phyloP scores from a whole-genome alignment of 2,329 filamentous ascomycete species.

The Periglandula ipomoeae region DNA sequence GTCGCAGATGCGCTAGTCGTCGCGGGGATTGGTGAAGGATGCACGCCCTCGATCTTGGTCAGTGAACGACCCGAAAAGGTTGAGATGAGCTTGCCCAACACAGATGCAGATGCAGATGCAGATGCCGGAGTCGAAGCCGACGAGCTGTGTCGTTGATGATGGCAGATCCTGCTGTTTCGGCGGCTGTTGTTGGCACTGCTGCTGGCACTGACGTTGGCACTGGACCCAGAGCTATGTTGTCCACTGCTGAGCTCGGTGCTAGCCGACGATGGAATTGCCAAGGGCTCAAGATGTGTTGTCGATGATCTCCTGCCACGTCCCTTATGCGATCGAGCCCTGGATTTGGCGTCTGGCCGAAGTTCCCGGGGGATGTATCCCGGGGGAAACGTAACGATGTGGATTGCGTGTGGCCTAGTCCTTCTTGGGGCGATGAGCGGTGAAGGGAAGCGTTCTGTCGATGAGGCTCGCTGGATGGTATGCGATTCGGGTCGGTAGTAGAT shows the following conservation, averaged over 20 bases:
- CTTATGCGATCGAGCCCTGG: constrained; percentile 1
- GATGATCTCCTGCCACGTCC: constrained; percentile 1
- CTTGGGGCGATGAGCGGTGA: constrained; percentile 30
- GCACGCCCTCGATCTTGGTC: constrained; percentile 1
- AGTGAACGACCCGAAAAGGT: constrained; percentile 7
- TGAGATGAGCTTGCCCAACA: constrained; percentile 10
- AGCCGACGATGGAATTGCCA: not conserved
- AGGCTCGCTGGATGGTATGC: not conserved
- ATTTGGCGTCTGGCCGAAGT: constrained; percentile 20
- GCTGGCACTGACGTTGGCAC: constrained; percentile 20
- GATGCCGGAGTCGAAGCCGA: not conserved
- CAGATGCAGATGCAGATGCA: constrained; percentile 5
- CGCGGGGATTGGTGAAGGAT: not conserved
- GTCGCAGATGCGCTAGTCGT: constrained; percentile 6
- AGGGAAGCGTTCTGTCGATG: constrained; percentile 19
- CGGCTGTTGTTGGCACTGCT: constrained; percentile 32
- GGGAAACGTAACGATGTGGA: constrained; percentile 33
- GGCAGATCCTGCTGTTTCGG: not conserved
- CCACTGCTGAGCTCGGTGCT: not conserved
- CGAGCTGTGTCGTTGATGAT: not conserved
- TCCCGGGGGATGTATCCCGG: constrained; percentile 36
- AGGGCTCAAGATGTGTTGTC: constrained; percentile 1
- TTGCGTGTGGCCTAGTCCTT: constrained; percentile 30
- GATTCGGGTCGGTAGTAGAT: constrained; percentile 10
- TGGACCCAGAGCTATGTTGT: constrained; percentile 7